Percentiles rank a stretch among this genome's conserved stretches.
Conservation (phyloP, 2,329 filamentous ascomycete genomes). For the Stemphylium beticola region DNA sequence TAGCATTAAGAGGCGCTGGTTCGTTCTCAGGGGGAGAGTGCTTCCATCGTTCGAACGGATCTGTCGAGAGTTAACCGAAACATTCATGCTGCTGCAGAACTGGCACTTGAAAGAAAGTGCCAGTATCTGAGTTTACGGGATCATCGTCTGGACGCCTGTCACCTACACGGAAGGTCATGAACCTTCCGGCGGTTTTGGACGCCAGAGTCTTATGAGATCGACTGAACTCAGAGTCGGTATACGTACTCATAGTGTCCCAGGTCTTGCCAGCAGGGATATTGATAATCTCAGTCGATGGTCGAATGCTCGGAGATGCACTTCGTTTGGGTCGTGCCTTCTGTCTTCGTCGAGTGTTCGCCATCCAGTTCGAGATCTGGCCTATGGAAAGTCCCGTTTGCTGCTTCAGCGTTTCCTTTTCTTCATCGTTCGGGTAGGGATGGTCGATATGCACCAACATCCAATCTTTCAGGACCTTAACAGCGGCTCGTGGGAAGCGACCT, state of each 20-base stretch:
- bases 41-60: conserved; percentile 72
- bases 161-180: conserved; percentile 30
- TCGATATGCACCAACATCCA: conserved; percentile 82
- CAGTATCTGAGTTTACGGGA: conserved; percentile 1
- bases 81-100: conserved; percentile 27
- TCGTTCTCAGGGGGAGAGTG: conserved; percentile 73
- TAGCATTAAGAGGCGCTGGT: conserved; percentile 68
- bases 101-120: conserved; percentile 11
- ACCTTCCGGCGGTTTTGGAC: conserved; percentile 23
- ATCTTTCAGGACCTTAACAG: conserved; percentile 79
- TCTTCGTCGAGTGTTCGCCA: conserved; percentile 84
- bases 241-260: conserved; percentile 52
- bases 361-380: conserved; percentile 88
- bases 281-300: conserved; percentile 68
- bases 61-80: conserved; percentile 56
- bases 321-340: conserved; percentile 76
- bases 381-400: conserved; percentile 79
- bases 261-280: conserved; percentile 73
- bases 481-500: conserved; percentile 74
- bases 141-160: conserved; percentile 3
- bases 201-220: conserved; percentile 26
- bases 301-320: conserved; percentile 72
- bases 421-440: conserved; percentile 86
- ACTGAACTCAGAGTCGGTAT: conserved; percentile 21
- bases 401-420: conserved; percentile 82